Evolutionary conservation across 1,284 basidiomycete species (phyloP).

Genomic region (Earliella scabrosa): DNA sequence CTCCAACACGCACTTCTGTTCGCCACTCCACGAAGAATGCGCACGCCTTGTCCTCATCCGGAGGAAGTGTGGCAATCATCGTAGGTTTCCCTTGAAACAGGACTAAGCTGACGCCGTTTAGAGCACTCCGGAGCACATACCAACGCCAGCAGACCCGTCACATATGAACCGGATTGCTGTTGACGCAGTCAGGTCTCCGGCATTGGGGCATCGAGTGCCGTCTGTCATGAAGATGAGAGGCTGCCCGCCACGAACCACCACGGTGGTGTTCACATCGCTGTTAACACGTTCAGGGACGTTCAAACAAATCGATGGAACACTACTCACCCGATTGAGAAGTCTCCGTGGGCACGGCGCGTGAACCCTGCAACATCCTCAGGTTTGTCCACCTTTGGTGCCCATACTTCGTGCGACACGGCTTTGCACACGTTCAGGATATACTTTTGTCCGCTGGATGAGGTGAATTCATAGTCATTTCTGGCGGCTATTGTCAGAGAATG

Average conservation of each 20-base stretch:
- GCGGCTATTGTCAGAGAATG: constrained; percentile 23
- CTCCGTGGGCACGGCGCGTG: constrained; percentile 61
- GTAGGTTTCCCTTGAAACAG: constrained; percentile 48
- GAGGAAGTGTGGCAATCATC: constrained; percentile 64
- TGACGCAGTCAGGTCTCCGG: constrained; percentile 53
- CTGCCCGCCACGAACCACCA: constrained; percentile 52
- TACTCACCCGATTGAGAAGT: constrained; percentile 74
- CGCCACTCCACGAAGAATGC: constrained; percentile 76
- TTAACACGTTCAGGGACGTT: background rate
- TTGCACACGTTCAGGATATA: constrained; percentile 69
- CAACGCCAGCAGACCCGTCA: constrained; percentile 54
- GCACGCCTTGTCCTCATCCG: constrained; percentile 64
- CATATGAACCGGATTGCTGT: constrained; percentile 74
- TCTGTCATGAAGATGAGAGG: constrained; percentile 55
- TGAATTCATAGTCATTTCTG: constrained; percentile 68
- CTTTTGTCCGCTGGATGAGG: constrained; percentile 48
- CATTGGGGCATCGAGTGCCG: constrained; percentile 61
- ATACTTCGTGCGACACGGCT: constrained; percentile 56
- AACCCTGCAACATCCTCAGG: constrained; percentile 65
- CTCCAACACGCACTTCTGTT: constrained; percentile 54
- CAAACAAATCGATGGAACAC: background rate
- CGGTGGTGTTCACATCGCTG: constrained; percentile 65
- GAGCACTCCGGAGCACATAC: constrained; percentile 35
- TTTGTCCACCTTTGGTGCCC: constrained; percentile 56
- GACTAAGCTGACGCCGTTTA: constrained; percentile 1